A percentile compares a stretch with the other conserved stretches of the same genome.
Evolutionary conservation across 441 rosid species (phyloP).

Genomic region (Adansonia rubrostipa): DNA sequence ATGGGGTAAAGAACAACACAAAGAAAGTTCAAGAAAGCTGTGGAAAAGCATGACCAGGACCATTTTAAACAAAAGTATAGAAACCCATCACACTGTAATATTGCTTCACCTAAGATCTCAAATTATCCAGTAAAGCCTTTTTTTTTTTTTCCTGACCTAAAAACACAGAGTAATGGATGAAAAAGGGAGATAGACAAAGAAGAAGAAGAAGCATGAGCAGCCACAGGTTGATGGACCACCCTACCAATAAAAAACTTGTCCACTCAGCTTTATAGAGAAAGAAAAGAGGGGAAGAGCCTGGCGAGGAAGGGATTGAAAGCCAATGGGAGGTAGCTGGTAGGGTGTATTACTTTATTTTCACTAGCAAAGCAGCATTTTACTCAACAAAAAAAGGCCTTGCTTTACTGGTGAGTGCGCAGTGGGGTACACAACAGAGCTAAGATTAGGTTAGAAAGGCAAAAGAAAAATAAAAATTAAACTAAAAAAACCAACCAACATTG

Average conservation of each 20-base stretch:
- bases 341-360: constrained; percentile 49
- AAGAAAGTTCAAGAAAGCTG: constrained; percentile 90
- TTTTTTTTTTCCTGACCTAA: constrained; percentile 13
- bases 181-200: constrained; percentile 22
- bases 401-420: constrained; percentile 53
- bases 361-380: constrained; percentile 33
- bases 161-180: background rate
- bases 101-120: constrained; percentile 39
- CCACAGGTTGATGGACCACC: constrained; percentile 52
- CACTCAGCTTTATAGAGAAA: constrained; percentile 52
- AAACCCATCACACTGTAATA: too few relatives aligned
- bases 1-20: background rate
- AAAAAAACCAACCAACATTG: background rate
- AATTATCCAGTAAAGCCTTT: background rate
- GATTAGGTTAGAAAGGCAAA: constrained; percentile 18
- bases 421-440: constrained; percentile 36
- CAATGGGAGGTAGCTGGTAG: constrained; percentile 24
- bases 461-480: background rate
- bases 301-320: background rate
- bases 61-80: constrained; percentile 25
- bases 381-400: constrained; percentile 24
- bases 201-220: constrained; percentile 26
- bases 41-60: constrained; percentile 87
- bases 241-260: constrained; percentile 40
- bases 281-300: background rate